Percentiles rank a stretch among this genome's conserved stretches.
Evolutionary conservation across 441 rosid species (phyloP).

Genomic region (Populus hybrid): DNA sequence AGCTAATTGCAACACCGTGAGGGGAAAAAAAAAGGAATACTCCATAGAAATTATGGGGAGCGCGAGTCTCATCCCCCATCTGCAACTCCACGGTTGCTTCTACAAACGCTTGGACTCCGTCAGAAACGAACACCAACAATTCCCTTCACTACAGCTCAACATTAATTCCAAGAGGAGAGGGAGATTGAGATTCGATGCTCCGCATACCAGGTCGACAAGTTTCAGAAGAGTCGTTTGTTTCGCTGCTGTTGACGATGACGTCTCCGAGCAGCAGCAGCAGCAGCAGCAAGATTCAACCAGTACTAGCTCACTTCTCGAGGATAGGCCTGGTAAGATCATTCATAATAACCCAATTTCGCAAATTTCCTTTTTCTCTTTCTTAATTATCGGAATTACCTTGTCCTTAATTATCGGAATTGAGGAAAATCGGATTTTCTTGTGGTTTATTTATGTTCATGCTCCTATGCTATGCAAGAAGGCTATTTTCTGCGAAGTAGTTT

Average conservation of each 20-base stretch:
- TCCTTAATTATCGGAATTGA: neutral
- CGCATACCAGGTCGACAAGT: conserved; percentile 27
- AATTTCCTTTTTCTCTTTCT: neutral
- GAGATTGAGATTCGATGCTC: conserved; percentile 31
- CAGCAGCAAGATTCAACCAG: conserved; percentile 36
- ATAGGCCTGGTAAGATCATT: conserved; percentile 55
- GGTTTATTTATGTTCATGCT: neutral
- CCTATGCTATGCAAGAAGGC: neutral
- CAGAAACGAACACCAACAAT: conserved; percentile 18
- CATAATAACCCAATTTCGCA: neutral
- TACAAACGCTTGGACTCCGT: conserved; percentile 26
- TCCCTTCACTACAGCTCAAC: conserved; percentile 31
- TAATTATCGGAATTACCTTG: neutral
- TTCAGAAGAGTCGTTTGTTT: conserved; percentile 34
- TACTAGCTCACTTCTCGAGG: conserved; percentile 60
- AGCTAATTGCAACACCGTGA: neutral
- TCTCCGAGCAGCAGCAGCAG: conserved; percentile 21
- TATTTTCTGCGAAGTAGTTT: neutral
- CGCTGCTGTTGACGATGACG: conserved; percentile 59
- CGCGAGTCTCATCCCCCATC: conserved; percentile 58
- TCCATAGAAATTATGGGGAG: conserved; percentile 47
- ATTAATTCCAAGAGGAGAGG: conserved; percentile 22
- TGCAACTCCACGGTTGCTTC: conserved; percentile 45
- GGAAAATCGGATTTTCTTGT: neutral
- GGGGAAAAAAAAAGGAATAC: neutral